Conservation (phyloP, 192 early-diverging fungal genomes). For the Haplosporangium gracile region DNA sequence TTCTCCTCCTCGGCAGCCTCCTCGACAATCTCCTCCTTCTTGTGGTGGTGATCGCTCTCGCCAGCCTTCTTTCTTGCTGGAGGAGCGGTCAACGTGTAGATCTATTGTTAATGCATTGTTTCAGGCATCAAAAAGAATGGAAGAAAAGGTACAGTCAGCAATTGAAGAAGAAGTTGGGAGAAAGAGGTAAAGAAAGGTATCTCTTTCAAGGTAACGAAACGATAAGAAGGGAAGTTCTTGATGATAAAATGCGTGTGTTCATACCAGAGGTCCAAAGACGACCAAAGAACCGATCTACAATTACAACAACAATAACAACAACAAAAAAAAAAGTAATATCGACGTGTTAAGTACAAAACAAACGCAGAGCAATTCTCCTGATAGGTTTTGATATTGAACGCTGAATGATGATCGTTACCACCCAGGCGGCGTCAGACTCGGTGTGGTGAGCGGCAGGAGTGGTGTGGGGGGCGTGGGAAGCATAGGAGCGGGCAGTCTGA, state of each 20-base stretch:
- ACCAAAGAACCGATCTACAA: constrained; percentile 62
- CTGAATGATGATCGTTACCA: constrained; percentile 14
- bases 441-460: constrained; percentile 11
- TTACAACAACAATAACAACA: not conserved
- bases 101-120: constrained; percentile 25
- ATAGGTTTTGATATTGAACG: not conserved
- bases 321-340: not conserved
- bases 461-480: constrained; percentile 15
- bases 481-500: constrained; percentile 45
- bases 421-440: constrained; percentile 40
- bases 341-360: not conserved
- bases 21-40: not conserved
- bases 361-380: not conserved
- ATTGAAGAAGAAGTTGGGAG: not conserved
- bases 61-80: constrained; percentile 51
- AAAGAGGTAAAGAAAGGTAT: not conserved
- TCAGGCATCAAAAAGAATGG: not conserved
- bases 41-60: constrained; percentile 18
- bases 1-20: constrained; percentile 1
- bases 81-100: constrained; percentile 61
- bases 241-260: not conserved
- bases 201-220: not conserved
- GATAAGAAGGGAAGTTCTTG: not conserved
- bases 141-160: not conserved
- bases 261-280: constrained; percentile 63